Conservation (phyloP, 2,329 filamentous ascomycete genomes). For the Sporothrix schenckii region DNA sequence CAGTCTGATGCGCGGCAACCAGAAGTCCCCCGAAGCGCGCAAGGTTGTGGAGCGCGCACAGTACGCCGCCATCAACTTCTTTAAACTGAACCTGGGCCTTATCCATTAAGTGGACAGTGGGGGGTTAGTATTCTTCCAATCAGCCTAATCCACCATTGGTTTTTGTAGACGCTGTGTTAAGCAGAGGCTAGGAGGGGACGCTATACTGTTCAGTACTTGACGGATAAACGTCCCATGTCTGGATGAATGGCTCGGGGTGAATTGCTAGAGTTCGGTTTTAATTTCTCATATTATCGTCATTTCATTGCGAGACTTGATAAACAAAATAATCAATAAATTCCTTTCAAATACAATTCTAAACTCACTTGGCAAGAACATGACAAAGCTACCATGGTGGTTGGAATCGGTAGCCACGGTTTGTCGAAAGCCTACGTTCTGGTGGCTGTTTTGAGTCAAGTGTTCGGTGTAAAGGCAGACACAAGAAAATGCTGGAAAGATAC, state of each 20-base stretch:
- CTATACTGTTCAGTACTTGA: not conserved
- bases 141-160: not conserved
- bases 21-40: slow-evolving; percentile 45
- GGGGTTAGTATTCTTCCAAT: not conserved
- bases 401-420: not conserved
- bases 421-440: not conserved
- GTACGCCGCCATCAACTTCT: slow-evolving; percentile 52
- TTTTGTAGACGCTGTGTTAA: not conserved
- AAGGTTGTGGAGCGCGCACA: slow-evolving; percentile 53
- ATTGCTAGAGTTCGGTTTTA: not conserved
- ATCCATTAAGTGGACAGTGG: not conserved
- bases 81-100: slow-evolving; percentile 40
- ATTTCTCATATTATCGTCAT: not conserved
- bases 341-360: not conserved
- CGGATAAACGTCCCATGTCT: not conserved
- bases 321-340: not conserved
- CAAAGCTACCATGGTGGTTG: not conserved
- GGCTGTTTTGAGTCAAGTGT: not conserved
- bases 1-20: slow-evolving; percentile 50
- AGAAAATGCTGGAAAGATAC: slow-evolving; percentile 58
- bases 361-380: not conserved
- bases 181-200: not conserved
- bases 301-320: not conserved
- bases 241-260: not conserved
- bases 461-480: not conserved